phyloP scores from a whole-genome alignment of 768 basidiomycete genomes.

The Clathrus columnatus region DNA sequence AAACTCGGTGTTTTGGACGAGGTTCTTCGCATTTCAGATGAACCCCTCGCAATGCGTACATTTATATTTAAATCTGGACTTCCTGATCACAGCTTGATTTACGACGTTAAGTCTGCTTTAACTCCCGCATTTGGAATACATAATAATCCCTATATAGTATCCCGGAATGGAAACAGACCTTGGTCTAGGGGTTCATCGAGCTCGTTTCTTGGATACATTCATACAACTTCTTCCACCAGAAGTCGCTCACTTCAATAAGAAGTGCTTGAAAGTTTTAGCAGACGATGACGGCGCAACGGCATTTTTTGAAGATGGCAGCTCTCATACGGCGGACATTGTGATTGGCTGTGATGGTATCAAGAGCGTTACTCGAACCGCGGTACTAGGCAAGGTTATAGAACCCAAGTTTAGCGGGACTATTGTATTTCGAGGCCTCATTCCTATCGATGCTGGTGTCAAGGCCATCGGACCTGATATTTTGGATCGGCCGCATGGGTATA shows the following conservation, averaged over 20 bases:
- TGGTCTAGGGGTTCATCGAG: slow-evolving; percentile 40
- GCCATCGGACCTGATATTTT: slow-evolving; percentile 34
- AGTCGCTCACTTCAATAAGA: slow-evolving; percentile 41
- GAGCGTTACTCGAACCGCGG: slow-evolving; percentile 30
- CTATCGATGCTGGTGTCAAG: slow-evolving; percentile 28
- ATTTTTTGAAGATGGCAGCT: slow-evolving; percentile 41
- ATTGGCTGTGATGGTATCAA: slow-evolving; percentile 42
- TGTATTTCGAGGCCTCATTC: slow-evolving; percentile 42
- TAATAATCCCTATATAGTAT: slow-evolving; percentile 21
- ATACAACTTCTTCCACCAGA: slow-evolving; percentile 33
- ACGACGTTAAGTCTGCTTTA: slow-evolving; percentile 29
- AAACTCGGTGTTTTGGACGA: slow-evolving; percentile 36
- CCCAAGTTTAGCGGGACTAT: slow-evolving; percentile 36
- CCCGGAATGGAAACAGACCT: slow-evolving; percentile 24
- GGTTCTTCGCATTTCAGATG: slow-evolving; percentile 31
- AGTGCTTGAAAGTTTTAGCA: slow-evolving; percentile 30
- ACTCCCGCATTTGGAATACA: not conserved
- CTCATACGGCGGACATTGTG: slow-evolving; percentile 37
- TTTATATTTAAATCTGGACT: slow-evolving; percentile 37
- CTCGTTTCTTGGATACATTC: slow-evolving; percentile 42
- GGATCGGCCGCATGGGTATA: slow-evolving; percentile 32
- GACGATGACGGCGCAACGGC: slow-evolving; percentile 18
- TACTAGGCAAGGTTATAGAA: slow-evolving; percentile 22
- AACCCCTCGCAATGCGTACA: slow-evolving; percentile 21
- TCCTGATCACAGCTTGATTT: slow-evolving; percentile 34